Base-by-base conservation (phyloP, 306 rosid genomes). In the Hippophae gyantsensis region DNA sequence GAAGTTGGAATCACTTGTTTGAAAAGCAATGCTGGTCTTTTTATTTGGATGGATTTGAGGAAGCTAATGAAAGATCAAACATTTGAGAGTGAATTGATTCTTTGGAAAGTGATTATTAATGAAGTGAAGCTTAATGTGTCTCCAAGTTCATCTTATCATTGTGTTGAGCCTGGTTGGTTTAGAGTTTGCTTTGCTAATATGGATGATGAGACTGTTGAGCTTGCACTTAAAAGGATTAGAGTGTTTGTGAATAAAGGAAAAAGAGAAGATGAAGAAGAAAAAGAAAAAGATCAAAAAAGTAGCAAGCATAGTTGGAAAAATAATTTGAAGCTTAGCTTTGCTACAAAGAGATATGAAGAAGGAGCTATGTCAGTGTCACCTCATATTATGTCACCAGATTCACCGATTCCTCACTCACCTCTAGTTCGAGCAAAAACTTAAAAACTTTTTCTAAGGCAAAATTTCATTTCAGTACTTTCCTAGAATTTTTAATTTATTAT, bases 61-160 rank as follows among this genome's bases (percentile, higher is more conserved):
- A 40, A 45, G 25, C 74, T 92, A n/a, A 54, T 92, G 0, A 68
- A 76, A 43, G 89, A 85, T 0, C 66, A 67, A 57, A 85, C 82
- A 0, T 59, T 81, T 23, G 92, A 85, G 7, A 82, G 58, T 5
- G 98, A 92, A 48, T 73, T 92, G 82, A 66, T 38, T 54, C 71
- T 87, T 0, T 92, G 98, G 98, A 69, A 63, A 3, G 62, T 76
- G 66, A 82, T 92, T 1, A 75, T 92, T 25, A 56, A 82, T 5
- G 81, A 92, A 12, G 96, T 85, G 68, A 87, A 83, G 82, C 87
- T 92, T 11, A 88, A 92, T n/a, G 95, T 92, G 10, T 92, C 98
- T 0, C 98, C 98, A 0, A 95, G 98, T 0, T 87, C 95, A 0
- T 92, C 98, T 7, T 92, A 85, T 61, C 73, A 74, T 8, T 86